A percentile compares a stretch with the other conserved stretches of the same genome.
Conservation (phyloP, 2,329 filamentous ascomycete species). For the Conoideocrella luteorostrata region DNA sequence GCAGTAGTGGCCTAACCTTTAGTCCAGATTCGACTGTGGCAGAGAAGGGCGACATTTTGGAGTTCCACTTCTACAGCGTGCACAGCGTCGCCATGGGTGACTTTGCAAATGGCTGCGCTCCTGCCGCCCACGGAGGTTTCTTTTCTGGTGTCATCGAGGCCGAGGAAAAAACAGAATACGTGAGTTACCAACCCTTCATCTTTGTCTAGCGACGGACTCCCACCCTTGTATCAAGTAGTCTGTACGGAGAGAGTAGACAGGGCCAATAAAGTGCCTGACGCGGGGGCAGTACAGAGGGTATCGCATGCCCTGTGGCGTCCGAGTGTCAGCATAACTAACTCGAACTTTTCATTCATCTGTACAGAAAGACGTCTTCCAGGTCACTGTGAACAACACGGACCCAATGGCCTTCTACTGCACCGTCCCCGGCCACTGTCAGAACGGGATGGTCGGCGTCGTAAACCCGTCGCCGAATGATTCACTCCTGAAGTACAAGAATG, state of each 20-base stretch:
- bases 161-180: not conserved
- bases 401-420: slow-evolving; percentile 26
- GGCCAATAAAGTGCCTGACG: too few species aligned
- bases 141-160: slow-evolving; percentile 12
- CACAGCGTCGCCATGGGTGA: slow-evolving; percentile 41
- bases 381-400: slow-evolving; percentile 22
- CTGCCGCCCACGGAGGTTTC: slow-evolving; percentile 15
- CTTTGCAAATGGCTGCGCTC: slow-evolving; percentile 42
- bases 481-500: slow-evolving; percentile 13
- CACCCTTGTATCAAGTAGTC: too few species aligned
- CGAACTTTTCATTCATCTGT: not conserved
- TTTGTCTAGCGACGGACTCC: too few species aligned
- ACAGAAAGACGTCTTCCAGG: slow-evolving; percentile 15
- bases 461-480: slow-evolving; percentile 18
- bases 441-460: slow-evolving; percentile 25
- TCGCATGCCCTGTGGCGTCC: too few species aligned
- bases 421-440: slow-evolving; percentile 20
- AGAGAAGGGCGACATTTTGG: slow-evolving; percentile 37
- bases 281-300: too few species aligned
- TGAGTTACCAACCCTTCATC: too few species aligned
- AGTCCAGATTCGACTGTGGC: slow-evolving; percentile 25
- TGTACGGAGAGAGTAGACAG: too few species aligned
- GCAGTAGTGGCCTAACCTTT: slow-evolving; percentile 36
- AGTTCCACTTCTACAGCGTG: slow-evolving; percentile 43
- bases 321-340: slow-evolving; percentile 6